Conservation (phyloP, 345 rosid genomes). For the Litchi chinensis region DNA sequence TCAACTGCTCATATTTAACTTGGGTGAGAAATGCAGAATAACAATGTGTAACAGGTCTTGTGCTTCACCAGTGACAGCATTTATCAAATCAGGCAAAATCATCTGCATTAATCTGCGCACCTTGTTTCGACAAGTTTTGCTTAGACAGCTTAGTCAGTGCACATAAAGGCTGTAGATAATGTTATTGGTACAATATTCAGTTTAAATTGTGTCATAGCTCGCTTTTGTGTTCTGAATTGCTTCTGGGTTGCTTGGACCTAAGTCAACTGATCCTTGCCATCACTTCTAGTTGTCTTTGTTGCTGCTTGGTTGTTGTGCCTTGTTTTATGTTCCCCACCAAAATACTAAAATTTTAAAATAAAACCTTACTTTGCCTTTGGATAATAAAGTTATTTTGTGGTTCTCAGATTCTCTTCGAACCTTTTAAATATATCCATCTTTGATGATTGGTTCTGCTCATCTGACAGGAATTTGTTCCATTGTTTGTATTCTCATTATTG, state of each 20-base stretch:
- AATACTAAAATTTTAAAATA: neutral
- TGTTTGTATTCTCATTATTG: neutral
- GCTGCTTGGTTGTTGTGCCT: constrained; percentile 6
- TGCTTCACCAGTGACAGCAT: neutral
- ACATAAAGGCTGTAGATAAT: too few relatives aligned
- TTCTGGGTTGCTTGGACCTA: neutral
- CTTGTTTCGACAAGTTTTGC: neutral
- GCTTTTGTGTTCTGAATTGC: neutral
- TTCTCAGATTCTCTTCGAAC: neutral
- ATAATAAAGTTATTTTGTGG: neutral
- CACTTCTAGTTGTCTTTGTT: neutral
- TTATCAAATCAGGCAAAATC: too few relatives aligned
- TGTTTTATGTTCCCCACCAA: too few relatives aligned
- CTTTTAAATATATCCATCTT: too few relatives aligned
- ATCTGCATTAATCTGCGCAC: too few relatives aligned
- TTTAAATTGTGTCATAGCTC: too few relatives aligned
- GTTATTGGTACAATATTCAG: too few relatives aligned
- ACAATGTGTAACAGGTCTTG: neutral
- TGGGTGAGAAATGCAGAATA: neutral
- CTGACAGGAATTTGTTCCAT: constrained; percentile 11
- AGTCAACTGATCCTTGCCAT: constrained; percentile 2
- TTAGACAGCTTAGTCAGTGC: too few relatives aligned
- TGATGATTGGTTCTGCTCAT: constrained; percentile 17
- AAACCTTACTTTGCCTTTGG: neutral
- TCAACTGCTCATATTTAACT: neutral